These are phyloP conservation scores for Postia placenta DNA, from an alignment of 768 basidiomycete species.

Conservation along the genomic window DNA sequence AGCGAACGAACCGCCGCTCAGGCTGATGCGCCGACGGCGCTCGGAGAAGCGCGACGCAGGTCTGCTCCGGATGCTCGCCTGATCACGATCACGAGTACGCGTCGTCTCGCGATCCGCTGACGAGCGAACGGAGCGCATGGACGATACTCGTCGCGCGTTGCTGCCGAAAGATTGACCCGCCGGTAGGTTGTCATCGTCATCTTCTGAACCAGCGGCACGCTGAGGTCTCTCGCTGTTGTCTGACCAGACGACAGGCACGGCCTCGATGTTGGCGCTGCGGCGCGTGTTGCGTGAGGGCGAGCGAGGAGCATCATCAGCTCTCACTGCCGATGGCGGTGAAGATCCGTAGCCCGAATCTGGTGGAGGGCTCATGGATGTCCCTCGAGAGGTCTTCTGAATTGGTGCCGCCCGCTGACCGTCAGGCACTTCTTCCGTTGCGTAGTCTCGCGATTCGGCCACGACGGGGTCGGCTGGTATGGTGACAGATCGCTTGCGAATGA, in stretches of 20 bases:
- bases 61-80: constrained; percentile 14
- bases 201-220: background rate
- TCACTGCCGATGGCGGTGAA: too few relatives aligned
- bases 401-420: background rate
- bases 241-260: constrained; percentile 21
- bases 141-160: constrained; percentile 12
- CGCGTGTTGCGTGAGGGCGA: constrained; percentile 8
- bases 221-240: background rate
- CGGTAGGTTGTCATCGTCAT: constrained; percentile 1
- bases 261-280: constrained; percentile 7
- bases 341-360: constrained; percentile 21
- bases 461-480: constrained; percentile 8
- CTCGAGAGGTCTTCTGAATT: background rate
- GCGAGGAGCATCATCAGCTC: constrained; percentile 1
- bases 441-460: background rate
- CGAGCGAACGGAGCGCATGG: constrained; percentile 21
- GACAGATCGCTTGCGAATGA: constrained; percentile 3
- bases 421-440: background rate
- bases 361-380: background rate
- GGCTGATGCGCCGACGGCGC: constrained; percentile 14
- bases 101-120: background rate
- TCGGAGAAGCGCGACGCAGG: background rate
- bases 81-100: constrained; percentile 3
- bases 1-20: constrained; percentile 35
- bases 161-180: background rate